Conservation (phyloP, 768 basidiomycete species). For the Pleurotus pulmonarius region DNA sequence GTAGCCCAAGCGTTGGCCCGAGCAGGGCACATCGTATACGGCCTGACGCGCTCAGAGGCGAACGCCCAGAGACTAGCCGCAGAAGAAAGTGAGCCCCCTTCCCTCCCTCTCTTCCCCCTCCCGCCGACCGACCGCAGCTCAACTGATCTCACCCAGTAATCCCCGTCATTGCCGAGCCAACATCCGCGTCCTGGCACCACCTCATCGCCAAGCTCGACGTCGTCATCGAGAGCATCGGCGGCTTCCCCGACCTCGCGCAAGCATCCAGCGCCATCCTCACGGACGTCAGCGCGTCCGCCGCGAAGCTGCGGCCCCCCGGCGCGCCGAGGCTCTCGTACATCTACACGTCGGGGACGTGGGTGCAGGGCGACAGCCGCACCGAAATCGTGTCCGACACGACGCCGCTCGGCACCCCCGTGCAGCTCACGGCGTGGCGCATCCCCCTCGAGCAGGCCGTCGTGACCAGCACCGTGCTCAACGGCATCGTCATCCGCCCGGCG, state of each 20-base stretch:
- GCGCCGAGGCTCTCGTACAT: slow-evolving; percentile 40
- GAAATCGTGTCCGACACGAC: slow-evolving; percentile 29
- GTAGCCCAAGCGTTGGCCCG: slow-evolving; percentile 39
- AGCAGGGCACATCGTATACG: slow-evolving; percentile 43
- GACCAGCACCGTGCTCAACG: slow-evolving; percentile 26
- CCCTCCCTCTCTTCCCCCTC: not conserved
- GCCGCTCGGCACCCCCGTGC: slow-evolving; percentile 19
- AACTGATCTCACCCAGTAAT: slow-evolving; percentile 22
- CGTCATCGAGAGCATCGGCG: slow-evolving; percentile 27
- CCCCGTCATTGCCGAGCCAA: slow-evolving; percentile 24
- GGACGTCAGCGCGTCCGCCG: slow-evolving; percentile 19
- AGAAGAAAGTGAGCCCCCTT: slow-evolving; percentile 35
- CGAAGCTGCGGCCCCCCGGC: slow-evolving; percentile 19
- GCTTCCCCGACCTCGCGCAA: slow-evolving; percentile 11
- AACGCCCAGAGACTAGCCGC: slow-evolving; percentile 29
- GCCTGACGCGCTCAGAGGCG: slow-evolving; percentile 31
- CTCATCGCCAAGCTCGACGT: slow-evolving; percentile 28
- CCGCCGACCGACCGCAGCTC: not conserved
- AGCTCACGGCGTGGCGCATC: slow-evolving; percentile 29
- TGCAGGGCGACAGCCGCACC: slow-evolving; percentile 32
- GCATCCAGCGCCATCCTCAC: slow-evolving; percentile 17
- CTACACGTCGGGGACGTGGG: slow-evolving; percentile 43
- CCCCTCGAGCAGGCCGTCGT: slow-evolving; percentile 28
- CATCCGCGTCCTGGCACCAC: slow-evolving; percentile 19
- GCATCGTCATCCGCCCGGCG: slow-evolving; percentile 41